Evolutionary conservation across 768 basidiomycete genomes (phyloP), one percentile per base, ranked within the genome.

Genomic region (Porpolomopsis calyptriformis): DNA sequence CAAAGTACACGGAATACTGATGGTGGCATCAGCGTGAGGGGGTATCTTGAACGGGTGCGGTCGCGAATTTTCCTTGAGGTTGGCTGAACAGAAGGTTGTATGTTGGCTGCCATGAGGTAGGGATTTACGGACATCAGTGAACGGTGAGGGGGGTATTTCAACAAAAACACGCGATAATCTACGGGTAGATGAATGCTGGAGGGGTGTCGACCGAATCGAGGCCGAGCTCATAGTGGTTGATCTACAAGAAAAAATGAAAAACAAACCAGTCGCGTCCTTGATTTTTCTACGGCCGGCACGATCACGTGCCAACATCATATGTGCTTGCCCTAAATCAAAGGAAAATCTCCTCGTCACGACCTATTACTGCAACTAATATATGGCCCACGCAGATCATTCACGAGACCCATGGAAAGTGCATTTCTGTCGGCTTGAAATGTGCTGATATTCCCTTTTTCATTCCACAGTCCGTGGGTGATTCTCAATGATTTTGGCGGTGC

Each of bases 401-500:
- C 71, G 91, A 66, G 91, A 94, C 66, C 91, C 90, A 49, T 94
- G 91, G 90, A 84, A 59, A 50, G 73, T 43, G 1, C 27, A 19
- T 27, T 24, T 8, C 22, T n/a, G 33, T 26, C 18, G 12, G 27
- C 16, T 11, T 10, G 10, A 19, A 25, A 18, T 12, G 18, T 23
- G 33, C 35, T 14, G 34, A 18, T 25, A 14, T 11, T 44, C 18
- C 40, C 40, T 33, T 35, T 20, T 38, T 20, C 25, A 11, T 40
- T 43, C 39, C 40, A 25, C 57, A 97, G 94, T 68, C 94, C 94
- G 57, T 97, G 92, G 90, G 93, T 97, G 43, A 86, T 97, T 61
- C 82, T 97, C 56, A 96, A 89, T 72, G 94, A 98, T 71, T 94
- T 93, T 65, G 93, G 94, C 49, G 93, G 91, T 51, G 92, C 93